Evolutionary conservation across 306 rosid genomes (phyloP).

Genomic region (Medicago arabica): DNA sequence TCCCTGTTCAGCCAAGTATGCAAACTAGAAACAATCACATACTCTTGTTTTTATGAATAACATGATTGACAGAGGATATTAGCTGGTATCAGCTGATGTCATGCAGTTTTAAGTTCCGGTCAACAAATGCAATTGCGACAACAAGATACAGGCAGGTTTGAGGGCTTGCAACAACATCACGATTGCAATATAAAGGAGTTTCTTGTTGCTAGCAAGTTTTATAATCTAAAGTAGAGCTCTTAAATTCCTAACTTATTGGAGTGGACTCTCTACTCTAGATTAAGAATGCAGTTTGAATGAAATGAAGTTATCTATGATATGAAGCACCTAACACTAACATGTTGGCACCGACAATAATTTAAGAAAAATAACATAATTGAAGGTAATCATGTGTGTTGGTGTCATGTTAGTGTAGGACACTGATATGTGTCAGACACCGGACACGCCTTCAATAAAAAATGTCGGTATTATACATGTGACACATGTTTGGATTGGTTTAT

Average conservation of each 20-base stretch:
- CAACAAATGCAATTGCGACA: not conserved
- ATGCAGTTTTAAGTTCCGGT: not conserved
- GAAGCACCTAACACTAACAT: too few relatives aligned
- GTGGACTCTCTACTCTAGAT: too few relatives aligned
- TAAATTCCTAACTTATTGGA: too few relatives aligned
- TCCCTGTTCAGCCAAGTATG: constrained; percentile 9
- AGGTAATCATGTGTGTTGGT: too few relatives aligned
- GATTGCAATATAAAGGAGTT: not conserved
- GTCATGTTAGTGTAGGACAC: too few relatives aligned
- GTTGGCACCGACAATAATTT: too few relatives aligned
- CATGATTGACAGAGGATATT: too few relatives aligned
- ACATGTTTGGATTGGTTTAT: not conserved
- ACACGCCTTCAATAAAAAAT: too few relatives aligned
- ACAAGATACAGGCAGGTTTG: not conserved
- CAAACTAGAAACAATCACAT: not conserved
- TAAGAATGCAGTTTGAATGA: not conserved
- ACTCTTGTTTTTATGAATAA: not conserved
- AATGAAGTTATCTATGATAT: not conserved
- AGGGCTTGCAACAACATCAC: not conserved
- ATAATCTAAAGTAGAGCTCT: too few relatives aligned
- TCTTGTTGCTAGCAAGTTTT: not conserved
- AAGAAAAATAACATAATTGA: not conserved
- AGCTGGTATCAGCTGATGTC: not conserved
- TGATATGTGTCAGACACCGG: too few relatives aligned
- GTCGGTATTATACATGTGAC: too few relatives aligned